Evolutionary conservation across 371 early-diverging fungal species (phyloP), one percentile per base, ranked within the genome.

Genomic region (Catenaria anguillulae): DNA sequence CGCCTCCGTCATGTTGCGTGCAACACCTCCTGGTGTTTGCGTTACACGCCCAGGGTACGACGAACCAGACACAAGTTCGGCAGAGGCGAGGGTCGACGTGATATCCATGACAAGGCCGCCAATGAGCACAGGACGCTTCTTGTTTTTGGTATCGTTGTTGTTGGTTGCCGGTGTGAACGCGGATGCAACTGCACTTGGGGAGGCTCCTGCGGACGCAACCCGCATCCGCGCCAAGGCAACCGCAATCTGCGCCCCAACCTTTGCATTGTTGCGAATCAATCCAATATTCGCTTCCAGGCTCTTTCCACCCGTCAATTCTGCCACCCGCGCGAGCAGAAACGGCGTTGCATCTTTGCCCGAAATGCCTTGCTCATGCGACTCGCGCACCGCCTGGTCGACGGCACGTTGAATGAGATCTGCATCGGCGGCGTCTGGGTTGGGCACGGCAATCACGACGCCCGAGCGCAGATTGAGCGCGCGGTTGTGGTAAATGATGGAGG

Each of bases 341-440:
- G 96, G 96, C 0, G 96, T 96, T 60, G 84, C 81, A 42, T 89
- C 90, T 67, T 92, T 91, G 48, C 96, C 96, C 23, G 35, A 45
- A 31, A 95, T 74, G 0, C 84, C 77, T 8, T 69, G 66, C 0
- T 68, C 65, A 46, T 84, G 80, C 59, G 17, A 33, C 34, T 62
- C 55, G 33, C 42, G 60, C 85, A 93, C 63, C 1, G 93, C 91
- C 19, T 70, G 56, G 23, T 75, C 71, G 59, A 94, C 86, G 2
- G 84, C 90, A 0, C 62, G 62, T 59, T 91, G 83, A 33, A 93
- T 81, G 15, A 65, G 55, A 24, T 64, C 63, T 0, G 86, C 88
- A 33, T 82, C 71, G 26, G 80, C 73, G 5, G 40, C 10, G 10
- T 68, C 68, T 0, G 96, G 92, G 62, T 95, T 92, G 8, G 97